phyloP scores from a whole-genome alignment of 2,329 filamentous ascomycete genomes.

The Alternaria brassicae region DNA sequence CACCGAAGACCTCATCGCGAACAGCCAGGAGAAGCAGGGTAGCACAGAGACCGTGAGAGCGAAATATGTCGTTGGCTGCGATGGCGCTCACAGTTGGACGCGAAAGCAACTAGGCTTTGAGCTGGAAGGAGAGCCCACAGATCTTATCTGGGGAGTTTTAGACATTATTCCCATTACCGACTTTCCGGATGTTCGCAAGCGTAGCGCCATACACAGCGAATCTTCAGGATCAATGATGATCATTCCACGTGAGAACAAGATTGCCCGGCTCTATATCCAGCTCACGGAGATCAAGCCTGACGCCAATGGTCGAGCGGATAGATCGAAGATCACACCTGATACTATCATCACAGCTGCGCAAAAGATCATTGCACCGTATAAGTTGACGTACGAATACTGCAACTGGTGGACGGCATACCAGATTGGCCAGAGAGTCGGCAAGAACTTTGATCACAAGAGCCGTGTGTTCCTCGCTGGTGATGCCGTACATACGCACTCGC shows the following conservation, averaged over 20 bases:
- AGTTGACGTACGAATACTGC: slow-evolving; percentile 67
- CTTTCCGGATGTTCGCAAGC: slow-evolving; percentile 66
- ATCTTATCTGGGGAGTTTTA: slow-evolving; percentile 62
- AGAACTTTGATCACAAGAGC: slow-evolving; percentile 62
- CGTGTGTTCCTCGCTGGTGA: slow-evolving; percentile 75
- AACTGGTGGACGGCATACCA: slow-evolving; percentile 74
- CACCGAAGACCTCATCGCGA: slow-evolving; percentile 60
- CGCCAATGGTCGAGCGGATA: slow-evolving; percentile 59
- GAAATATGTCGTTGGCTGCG: slow-evolving; percentile 72
- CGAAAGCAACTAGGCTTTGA: slow-evolving; percentile 64
- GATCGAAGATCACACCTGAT: slow-evolving; percentile 68
- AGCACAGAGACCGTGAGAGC: slow-evolving; percentile 58
- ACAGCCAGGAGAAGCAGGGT: slow-evolving; percentile 46
- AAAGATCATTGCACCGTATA: slow-evolving; percentile 72
- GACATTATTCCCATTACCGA: slow-evolving; percentile 63
- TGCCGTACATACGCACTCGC: slow-evolving; percentile 64
- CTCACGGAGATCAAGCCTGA: slow-evolving; percentile 59
- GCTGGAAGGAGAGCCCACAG: slow-evolving; percentile 63
- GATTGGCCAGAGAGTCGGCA: slow-evolving; percentile 70
- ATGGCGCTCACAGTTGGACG: slow-evolving; percentile 73
- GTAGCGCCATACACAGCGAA: slow-evolving; percentile 65
- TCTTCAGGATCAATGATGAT: slow-evolving; percentile 67
- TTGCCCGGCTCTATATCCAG: slow-evolving; percentile 72
- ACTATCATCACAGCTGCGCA: slow-evolving; percentile 69
- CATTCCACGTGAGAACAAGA: slow-evolving; percentile 68